Evolutionary conservation across 1,284 basidiomycete species (phyloP).

Genomic region (Cryptococcus maquisensis): DNA sequence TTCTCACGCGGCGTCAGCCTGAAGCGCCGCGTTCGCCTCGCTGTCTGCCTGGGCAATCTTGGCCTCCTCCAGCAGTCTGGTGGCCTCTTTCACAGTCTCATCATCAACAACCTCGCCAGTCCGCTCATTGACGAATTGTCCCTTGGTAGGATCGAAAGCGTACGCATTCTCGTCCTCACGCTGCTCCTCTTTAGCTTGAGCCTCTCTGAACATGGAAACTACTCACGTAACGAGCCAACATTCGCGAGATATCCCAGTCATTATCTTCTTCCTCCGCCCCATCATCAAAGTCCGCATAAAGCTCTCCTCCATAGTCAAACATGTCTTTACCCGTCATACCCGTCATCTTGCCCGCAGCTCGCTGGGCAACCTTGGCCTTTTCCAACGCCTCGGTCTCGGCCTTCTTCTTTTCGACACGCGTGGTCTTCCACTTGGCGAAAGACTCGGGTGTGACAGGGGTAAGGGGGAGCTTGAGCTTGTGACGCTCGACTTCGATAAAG

Average conservation of each 20-base stretch:
- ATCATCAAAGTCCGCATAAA: slow-evolving; percentile 83
- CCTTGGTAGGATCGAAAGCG: neutral
- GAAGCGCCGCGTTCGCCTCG: neutral
- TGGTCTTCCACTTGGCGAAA: slow-evolving; percentile 94
- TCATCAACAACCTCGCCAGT: neutral
- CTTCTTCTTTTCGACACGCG: slow-evolving; percentile 82
- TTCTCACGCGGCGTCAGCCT: neutral
- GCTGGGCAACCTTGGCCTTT: slow-evolving; percentile 80
- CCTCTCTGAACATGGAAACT: slow-evolving; percentile 50
- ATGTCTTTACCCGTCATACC: slow-evolving; percentile 96
- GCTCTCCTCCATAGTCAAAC: slow-evolving; percentile 95
- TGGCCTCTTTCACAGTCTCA: slow-evolving; percentile 16
- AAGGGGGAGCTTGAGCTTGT: slow-evolving; percentile 85
- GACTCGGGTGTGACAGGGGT: slow-evolving; percentile 94
- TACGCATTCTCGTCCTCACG: slow-evolving; percentile 64
- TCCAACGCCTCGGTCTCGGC: slow-evolving; percentile 75
- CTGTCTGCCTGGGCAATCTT: slow-evolving; percentile 6
- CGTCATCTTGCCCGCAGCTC: slow-evolving; percentile 80
- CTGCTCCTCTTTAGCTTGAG: slow-evolving; percentile 19
- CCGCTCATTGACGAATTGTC: neutral
- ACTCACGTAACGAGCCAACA: slow-evolving; percentile 46
- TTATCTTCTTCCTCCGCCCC: slow-evolving; percentile 48
- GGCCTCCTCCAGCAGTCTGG: slow-evolving; percentile 12
- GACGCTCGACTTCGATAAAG: slow-evolving; percentile 95
- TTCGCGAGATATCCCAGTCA: slow-evolving; percentile 48